These are phyloP conservation scores for Fraxinus quadrangulata DNA, from an alignment of 257 asterid species.

Conservation along the genomic window DNA sequence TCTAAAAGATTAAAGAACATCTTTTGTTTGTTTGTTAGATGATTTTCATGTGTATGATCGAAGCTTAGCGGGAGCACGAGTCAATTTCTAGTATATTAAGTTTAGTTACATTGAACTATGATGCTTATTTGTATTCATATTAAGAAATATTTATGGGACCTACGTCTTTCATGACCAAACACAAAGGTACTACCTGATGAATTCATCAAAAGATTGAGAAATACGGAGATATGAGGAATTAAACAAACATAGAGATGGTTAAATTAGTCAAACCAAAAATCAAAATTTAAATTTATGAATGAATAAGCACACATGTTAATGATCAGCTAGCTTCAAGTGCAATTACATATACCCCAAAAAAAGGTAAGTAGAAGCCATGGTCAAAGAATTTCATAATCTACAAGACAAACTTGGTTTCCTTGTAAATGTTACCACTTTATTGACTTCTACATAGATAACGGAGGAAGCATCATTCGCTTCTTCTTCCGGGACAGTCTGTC, in stretches of 20 bases:
- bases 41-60: too few species aligned
- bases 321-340: constrained; percentile 27
- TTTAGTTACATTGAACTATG: too few species aligned
- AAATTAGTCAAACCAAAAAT: constrained; percentile 15
- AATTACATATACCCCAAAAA: constrained; percentile 29
- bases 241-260: constrained; percentile 3
- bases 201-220: neutral
- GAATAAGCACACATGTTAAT: constrained; percentile 27
- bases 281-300: neutral
- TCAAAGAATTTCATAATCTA: constrained; percentile 39
- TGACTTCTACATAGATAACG: constrained; percentile 71
- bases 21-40: too few species aligned
- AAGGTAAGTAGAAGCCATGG: constrained; percentile 19
- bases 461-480: constrained; percentile 96
- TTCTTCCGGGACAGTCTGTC: constrained; percentile 68
- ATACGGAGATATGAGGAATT: neutral
- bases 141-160: too few species aligned
- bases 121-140: neutral
- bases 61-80: too few species aligned
- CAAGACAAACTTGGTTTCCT: constrained; percentile 7
- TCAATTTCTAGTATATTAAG: too few species aligned
- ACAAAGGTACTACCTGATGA: neutral
- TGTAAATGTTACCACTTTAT: constrained; percentile 19
- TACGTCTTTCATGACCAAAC: neutral
- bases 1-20: too few species aligned